phyloP scores from a whole-genome alignment of 805 yeast genomes.

The Clavispora phyllophila region DNA sequence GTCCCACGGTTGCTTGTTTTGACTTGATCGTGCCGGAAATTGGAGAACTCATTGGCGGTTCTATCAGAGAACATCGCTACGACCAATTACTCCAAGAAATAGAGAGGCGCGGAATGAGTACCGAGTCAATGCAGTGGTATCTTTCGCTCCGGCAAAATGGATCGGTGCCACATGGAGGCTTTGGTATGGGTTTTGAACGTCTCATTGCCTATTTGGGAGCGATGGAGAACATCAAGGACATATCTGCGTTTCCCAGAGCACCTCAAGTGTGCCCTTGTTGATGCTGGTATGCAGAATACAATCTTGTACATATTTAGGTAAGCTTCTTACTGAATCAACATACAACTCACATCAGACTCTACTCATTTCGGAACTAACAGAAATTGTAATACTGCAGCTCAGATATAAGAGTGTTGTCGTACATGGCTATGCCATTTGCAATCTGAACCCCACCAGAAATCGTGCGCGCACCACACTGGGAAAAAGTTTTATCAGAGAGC shows the following conservation, averaged over 20 bases:
- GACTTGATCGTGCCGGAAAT: constrained; percentile 86
- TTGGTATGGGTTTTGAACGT: constrained; percentile 92
- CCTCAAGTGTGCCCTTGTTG: constrained; percentile 38
- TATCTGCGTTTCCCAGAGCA: constrained; percentile 80
- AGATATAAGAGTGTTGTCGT: too few relatives aligned
- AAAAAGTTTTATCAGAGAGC: constrained; percentile 12
- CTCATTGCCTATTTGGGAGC: constrained; percentile 68
- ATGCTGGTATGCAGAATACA: not conserved
- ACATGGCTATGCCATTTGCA: not conserved
- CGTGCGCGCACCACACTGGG: not conserved
- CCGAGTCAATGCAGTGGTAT: constrained; percentile 73
- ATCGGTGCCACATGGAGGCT: constrained; percentile 92
- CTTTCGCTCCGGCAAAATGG: constrained; percentile 69
- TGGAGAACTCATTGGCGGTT: constrained; percentile 95
- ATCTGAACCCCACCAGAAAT: not conserved
- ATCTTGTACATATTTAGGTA: not conserved
- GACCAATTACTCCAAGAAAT: constrained; percentile 47
- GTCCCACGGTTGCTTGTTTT: constrained; percentile 76
- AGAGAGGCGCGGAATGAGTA: constrained; percentile 49
- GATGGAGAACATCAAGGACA: constrained; percentile 78
- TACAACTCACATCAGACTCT: too few relatives aligned
- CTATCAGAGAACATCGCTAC: constrained; percentile 74
- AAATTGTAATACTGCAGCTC: too few relatives aligned
- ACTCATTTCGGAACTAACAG: too few relatives aligned
- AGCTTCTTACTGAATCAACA: not conserved